Conservation (phyloP, 192 early-diverging fungal genomes). For the Endogone sp. region DNA sequence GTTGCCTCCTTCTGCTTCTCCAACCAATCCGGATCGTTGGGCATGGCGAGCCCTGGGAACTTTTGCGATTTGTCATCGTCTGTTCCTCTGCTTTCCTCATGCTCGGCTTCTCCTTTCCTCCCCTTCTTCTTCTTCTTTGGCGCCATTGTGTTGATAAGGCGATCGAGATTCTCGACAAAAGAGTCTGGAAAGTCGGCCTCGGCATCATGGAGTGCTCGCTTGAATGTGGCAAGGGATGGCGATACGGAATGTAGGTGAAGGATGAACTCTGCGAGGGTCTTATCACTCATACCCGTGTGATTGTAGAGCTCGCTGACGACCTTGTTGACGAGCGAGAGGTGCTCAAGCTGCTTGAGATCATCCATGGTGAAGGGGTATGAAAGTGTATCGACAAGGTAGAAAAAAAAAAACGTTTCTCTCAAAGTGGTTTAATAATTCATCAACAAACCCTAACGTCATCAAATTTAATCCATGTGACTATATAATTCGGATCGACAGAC, state of each 20-base stretch:
- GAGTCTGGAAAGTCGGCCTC: slow-evolving; percentile 82
- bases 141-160: slow-evolving; percentile 83
- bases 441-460: no score
- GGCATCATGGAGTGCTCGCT: slow-evolving; percentile 56
- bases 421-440: no score
- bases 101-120: slow-evolving; percentile 4
- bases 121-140: slow-evolving; percentile 45
- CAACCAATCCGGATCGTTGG: slow-evolving; percentile 43
- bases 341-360: slow-evolving; percentile 78
- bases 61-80: slow-evolving; percentile 51
- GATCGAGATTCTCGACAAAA: slow-evolving; percentile 80
- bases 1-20: slow-evolving; percentile 42
- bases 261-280: slow-evolving; percentile 86
- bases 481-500: no score
- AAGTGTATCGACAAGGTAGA: no score
- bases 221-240: slow-evolving; percentile 60
- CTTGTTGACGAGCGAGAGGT: slow-evolving; percentile 85
- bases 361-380: slow-evolving; percentile 20
- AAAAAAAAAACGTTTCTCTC: no score
- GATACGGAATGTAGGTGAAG: slow-evolving; percentile 79
- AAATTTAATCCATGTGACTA: no score
- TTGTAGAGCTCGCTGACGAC: slow-evolving; percentile 89
- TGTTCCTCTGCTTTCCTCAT: neutral
- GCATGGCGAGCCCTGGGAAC: slow-evolving; percentile 79
- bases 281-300: slow-evolving; percentile 89